Conservation (phyloP, 2,329 filamentous ascomycete species). For the Elsinoe australis region DNA sequence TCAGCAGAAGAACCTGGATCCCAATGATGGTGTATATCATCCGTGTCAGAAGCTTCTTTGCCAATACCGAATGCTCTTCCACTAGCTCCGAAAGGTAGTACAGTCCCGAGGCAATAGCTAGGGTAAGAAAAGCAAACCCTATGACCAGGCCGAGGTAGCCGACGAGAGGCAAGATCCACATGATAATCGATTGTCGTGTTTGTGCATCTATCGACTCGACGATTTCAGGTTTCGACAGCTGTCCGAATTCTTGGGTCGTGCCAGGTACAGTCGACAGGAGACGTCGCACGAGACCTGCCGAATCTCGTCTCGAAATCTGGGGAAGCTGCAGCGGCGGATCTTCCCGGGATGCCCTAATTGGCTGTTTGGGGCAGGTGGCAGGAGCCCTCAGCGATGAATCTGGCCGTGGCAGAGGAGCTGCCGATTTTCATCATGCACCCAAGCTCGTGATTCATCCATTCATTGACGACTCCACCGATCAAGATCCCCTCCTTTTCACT, state of each 20-base stretch:
- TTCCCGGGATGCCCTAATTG: not conserved
- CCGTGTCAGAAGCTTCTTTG: slow-evolving; percentile 75
- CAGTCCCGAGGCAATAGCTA: slow-evolving; percentile 94
- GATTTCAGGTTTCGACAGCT: not conserved
- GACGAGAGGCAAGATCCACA: slow-evolving; percentile 93
- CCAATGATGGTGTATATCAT: slow-evolving; percentile 77
- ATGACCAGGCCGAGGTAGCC: slow-evolving; percentile 81
- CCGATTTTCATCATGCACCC: slow-evolving; percentile 12
- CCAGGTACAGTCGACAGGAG: not conserved
- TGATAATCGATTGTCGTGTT: slow-evolving; percentile 36
- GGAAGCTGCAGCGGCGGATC: slow-evolving; percentile 5
- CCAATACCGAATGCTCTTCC: slow-evolving; percentile 91
- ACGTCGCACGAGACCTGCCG: not conserved
- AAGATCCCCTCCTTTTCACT: too few species aligned
- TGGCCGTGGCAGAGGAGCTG: not conserved
- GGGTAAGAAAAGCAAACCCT: slow-evolving; percentile 87
- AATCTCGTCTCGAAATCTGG: slow-evolving; percentile 4
- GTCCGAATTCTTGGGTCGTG: not conserved
- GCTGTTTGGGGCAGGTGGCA: slow-evolving; percentile 4
- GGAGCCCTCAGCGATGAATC: slow-evolving; percentile 10
- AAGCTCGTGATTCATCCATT: not conserved
- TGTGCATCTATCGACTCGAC: not conserved
- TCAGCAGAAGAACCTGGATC: slow-evolving; percentile 63
- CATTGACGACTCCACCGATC: too few species aligned
- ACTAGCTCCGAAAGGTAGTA: slow-evolving; percentile 98